Evolutionary conservation across 345 rosid genomes (phyloP), one percentile per base, ranked within the genome.

Genomic region (Sonneratia alba): DNA sequence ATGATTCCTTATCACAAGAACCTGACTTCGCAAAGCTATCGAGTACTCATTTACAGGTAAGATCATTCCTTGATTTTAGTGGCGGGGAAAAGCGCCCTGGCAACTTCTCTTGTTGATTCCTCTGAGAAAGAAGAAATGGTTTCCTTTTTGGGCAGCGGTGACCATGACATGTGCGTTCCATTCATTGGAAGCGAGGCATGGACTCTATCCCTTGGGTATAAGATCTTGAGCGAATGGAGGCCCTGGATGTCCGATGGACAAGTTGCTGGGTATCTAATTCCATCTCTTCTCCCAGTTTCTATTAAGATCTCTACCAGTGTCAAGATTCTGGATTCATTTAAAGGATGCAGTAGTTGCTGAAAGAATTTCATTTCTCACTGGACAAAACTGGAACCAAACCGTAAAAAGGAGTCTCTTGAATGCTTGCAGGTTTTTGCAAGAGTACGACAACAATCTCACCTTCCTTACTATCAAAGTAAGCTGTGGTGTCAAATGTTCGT

Each of bases 91-190:
- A 18, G 18, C 18, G 16, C 18, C 18, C 3, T 16, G 18, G 51
- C 4, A 10, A 47, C 11, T 47, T 47, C 51, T 47, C 59, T 53
- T 3, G n/a, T 6, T 48, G 53, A 15, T 22, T 21, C 62, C 62
- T 56, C 62, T 56, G 22, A 56, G 24, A 22, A 56, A 19, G 22
- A 56, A 56, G 62, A 56, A 7, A 56, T 19, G 4, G 27, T 56
- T 8, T 56, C 32, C 24, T 56, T 32, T 3, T 36, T 42, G 12
- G 69, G 78, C 79, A 94, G 97, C 7, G 98, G 95, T 63, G 98
- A 94, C 84, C 97, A 94, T 69, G 97, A 89, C 75, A 86, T 94
- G 97, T 91, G 96, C 49, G 89, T 94, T 72, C 98, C 98, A 3
- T 94, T 74, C 80, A 91, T 97, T 0, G 96, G 98, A 2, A 88